Evolutionary conservation across 208 protist species (phyloP).

Genomic region (Trichomonas vaginalis): DNA sequence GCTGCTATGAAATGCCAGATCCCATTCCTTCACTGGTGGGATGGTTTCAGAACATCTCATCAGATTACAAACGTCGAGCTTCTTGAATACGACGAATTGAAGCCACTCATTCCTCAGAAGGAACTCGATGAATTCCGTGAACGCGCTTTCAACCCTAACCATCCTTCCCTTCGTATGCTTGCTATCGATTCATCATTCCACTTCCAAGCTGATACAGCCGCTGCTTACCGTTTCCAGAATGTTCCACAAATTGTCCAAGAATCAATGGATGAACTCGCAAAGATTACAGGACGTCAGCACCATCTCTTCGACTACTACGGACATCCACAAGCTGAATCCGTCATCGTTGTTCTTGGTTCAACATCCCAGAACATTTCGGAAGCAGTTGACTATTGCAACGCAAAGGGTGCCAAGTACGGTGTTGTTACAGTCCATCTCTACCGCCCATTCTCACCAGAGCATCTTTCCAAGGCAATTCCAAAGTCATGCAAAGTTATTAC

Average conservation of each 20-base stretch:
- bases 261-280: slow-evolving; percentile 35
- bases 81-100: background rate
- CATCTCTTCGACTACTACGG: slow-evolving; percentile 49
- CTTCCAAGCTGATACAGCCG: slow-evolving; percentile 43
- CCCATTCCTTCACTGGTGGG: slow-evolving; percentile 40
- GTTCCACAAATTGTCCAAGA: slow-evolving; percentile 41
- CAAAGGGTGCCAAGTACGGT: slow-evolving; percentile 46
- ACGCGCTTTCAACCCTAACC: slow-evolving; percentile 39
- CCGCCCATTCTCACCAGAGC: slow-evolving; percentile 40
- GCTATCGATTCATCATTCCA: slow-evolving; percentile 38
- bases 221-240: slow-evolving; percentile 33
- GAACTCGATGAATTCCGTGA: slow-evolving; percentile 28
- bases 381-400: background rate
- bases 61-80: slow-evolving; percentile 20
- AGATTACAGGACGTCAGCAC: slow-evolving; percentile 42
- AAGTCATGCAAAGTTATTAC: slow-evolving; percentile 33
- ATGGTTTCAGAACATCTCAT: slow-evolving; percentile 37
- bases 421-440: slow-evolving; percentile 48
- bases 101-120: slow-evolving; percentile 23
- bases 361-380: background rate
- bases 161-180: slow-evolving; percentile 40
- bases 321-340: slow-evolving; percentile 35
- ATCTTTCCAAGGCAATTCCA: slow-evolving; percentile 44
- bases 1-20: slow-evolving; percentile 36
- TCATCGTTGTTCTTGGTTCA: slow-evolving; percentile 48